Evolutionary conservation across 2,329 filamentous ascomycete genomes (phyloP), one percentile per base, ranked within the genome.

Genomic region (Talaromyces sp.): DNA sequence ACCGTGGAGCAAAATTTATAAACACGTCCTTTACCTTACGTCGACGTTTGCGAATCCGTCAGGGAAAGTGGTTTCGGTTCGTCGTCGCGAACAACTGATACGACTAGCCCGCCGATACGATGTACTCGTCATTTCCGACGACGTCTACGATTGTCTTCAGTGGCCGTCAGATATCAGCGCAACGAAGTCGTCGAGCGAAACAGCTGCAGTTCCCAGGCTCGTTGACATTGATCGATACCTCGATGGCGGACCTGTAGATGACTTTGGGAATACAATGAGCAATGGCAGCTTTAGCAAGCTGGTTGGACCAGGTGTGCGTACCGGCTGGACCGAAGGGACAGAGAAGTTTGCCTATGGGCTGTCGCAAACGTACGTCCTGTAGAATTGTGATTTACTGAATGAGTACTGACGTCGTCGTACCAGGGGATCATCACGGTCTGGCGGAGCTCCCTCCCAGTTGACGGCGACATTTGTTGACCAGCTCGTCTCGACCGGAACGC

Each of bases 201-300:
- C 73, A 65, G 81, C 84, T 7, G 68, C 74, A 33, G 65, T 92
- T 9, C 91, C 92, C 2, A 85, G 92, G 0, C 79, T 96, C 1
- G 86, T 91, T 19, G 92, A 96, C 71, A 79, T 96, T 60, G 92
- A 96, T 73, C 79, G 85, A 8, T 81, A 83, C 22, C 78, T 93
- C 9, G 86, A 88, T 25, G 85, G 84, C 0, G 82, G 83, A 42
- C 84, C 74, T 65, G 78, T 78, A 3, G 81, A 86, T 73, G 80
- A 80, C 51, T 96, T 93, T 71, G 92, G 93, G 11, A 88, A 98
- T 73, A 84, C 86, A 10, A 80, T 93, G 39, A 93, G 89, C 69
- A 98, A 98, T 72, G 92, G 90, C 25, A 92, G 88, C 7, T 98
- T 98, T 74, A 91, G 87, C 72, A 99, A 99, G 74, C 86, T 98